phyloP scores from a whole-genome alignment of 345 rosid species.

The Acer saccharum region DNA sequence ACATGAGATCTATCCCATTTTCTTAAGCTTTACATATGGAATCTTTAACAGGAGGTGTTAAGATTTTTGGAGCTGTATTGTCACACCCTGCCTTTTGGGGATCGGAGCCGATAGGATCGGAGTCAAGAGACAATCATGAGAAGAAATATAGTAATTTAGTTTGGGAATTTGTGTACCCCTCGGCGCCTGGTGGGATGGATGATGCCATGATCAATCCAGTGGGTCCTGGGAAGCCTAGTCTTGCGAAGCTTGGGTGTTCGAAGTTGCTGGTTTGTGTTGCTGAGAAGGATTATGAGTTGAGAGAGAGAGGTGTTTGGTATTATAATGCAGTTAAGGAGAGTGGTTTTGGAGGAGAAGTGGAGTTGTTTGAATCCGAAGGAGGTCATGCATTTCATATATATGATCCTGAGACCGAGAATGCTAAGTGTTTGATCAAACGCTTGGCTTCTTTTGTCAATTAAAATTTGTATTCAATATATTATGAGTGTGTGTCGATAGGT shows the following conservation, averaged over 20 bases:
- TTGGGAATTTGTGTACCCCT: slow-evolving; percentile 20
- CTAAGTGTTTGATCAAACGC: slow-evolving; percentile 20
- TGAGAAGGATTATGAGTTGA: slow-evolving; percentile 30
- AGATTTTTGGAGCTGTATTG: slow-evolving; percentile 25
- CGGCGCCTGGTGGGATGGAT: slow-evolving; percentile 30
- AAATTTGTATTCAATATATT: no score
- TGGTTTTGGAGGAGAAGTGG: slow-evolving; percentile 36
- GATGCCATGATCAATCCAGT: slow-evolving; percentile 28
- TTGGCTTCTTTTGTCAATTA: slow-evolving; percentile 24
- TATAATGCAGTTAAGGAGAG: slow-evolving; percentile 26
- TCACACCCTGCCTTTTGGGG: slow-evolving; percentile 43
- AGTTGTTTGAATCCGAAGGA: slow-evolving; percentile 35
- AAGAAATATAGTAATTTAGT: neutral
- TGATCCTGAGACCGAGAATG: slow-evolving; percentile 18
- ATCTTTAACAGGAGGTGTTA: slow-evolving; percentile 10
- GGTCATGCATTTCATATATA: slow-evolving; percentile 37
- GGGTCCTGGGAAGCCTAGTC: slow-evolving; percentile 27
- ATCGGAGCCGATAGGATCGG: slow-evolving; percentile 25
- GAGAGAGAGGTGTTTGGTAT: slow-evolving; percentile 31
- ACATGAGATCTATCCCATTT: no score
- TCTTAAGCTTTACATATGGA: no score
- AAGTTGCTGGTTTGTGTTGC: slow-evolving; percentile 35
- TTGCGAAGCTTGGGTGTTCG: slow-evolving; percentile 28
- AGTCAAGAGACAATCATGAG: neutral
- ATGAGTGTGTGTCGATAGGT: no score